Evolutionary conservation across 805 yeast species (phyloP).

Genomic region (Wickerhamiella siamensis): DNA sequence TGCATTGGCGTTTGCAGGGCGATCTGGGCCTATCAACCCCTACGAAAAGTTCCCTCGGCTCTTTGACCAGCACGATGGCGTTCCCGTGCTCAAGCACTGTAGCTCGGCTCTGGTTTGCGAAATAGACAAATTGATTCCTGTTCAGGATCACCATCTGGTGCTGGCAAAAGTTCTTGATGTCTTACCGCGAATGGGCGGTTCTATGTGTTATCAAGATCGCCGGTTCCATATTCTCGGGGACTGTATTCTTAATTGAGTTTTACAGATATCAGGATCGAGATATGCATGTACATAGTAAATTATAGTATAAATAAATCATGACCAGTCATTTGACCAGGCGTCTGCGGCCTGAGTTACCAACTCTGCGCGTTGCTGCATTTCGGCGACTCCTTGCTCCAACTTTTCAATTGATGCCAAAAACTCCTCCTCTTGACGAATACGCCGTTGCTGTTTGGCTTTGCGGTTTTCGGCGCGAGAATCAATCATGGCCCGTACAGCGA

Average conservation of each 20-base stretch:
- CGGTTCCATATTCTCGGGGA: slow-evolving; percentile 10
- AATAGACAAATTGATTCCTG: slow-evolving; percentile 21
- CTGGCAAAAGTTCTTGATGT: slow-evolving; percentile 47
- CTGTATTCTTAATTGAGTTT: background rate
- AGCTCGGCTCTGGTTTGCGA: slow-evolving; percentile 21
- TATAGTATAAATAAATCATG: background rate
- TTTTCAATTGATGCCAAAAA: slow-evolving; percentile 7
- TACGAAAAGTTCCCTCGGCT: slow-evolving; percentile 20
- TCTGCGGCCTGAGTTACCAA: slow-evolving; percentile 3
- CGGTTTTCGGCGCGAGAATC: slow-evolving; percentile 2
- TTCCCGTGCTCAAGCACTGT: slow-evolving; percentile 20
- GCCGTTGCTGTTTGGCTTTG: slow-evolving; percentile 2
- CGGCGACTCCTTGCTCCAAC: slow-evolving; percentile 7
- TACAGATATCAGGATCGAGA: background rate
- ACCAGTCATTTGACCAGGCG: background rate
- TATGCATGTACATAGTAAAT: too few species aligned
- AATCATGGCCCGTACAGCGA: background rate
- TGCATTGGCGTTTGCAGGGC: slow-evolving; percentile 52
- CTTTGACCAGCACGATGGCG: slow-evolving; percentile 5
- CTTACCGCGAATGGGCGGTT: slow-evolving; percentile 1
- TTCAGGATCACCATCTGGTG: slow-evolving; percentile 87
- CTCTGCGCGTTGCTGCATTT: slow-evolving; percentile 5
- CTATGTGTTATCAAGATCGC: slow-evolving; percentile 12
- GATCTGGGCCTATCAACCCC: slow-evolving; percentile 26
- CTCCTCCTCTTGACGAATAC: slow-evolving; percentile 5